Evolutionary conservation across 257 asterid species (phyloP).

Genomic region (Plantago major): DNA sequence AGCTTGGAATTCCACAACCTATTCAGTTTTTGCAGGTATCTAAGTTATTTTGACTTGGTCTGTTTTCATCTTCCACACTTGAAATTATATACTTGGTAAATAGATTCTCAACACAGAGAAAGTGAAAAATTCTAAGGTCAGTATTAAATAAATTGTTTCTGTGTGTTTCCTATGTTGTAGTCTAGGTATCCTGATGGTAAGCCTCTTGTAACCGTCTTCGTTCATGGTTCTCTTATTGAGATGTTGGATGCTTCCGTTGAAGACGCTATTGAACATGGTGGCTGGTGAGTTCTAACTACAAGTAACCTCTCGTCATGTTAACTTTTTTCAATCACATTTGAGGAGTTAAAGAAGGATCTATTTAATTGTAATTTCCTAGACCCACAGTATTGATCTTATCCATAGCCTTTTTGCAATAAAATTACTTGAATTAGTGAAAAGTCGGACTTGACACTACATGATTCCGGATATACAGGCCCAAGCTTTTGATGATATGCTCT

Average conservation of each 20-base stretch:
- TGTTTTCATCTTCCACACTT: neutral
- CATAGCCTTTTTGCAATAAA: too few species aligned
- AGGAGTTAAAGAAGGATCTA: too few species aligned
- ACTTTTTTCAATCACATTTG: neutral
- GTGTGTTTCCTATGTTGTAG: slow-evolving; percentile 41
- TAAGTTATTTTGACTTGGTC: slow-evolving; percentile 15
- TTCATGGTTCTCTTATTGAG: slow-evolving; percentile 72
- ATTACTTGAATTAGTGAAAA: too few species aligned
- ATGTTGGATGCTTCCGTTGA: slow-evolving; percentile 89
- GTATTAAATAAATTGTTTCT: slow-evolving; percentile 22
- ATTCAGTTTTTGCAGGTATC: slow-evolving; percentile 84
- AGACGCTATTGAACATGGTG: slow-evolving; percentile 84
- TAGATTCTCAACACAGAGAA: neutral
- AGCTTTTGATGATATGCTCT: too few species aligned
- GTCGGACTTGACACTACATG: too few species aligned
- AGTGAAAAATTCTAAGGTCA: slow-evolving; percentile 9
- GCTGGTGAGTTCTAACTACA: slow-evolving; percentile 64
- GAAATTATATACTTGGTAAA: slow-evolving; percentile 9
- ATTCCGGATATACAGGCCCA: too few species aligned
- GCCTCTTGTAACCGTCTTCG: slow-evolving; percentile 69
- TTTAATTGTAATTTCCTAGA: too few species aligned
- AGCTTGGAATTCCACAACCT: slow-evolving; percentile 94
- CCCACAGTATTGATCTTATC: too few species aligned
- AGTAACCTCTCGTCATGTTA: neutral
- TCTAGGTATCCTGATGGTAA: slow-evolving; percentile 94